Evolutionary conservation across 1,284 basidiomycete species (phyloP), one percentile per base, ranked within the genome.

Genomic region (Ustilago esculenta): DNA sequence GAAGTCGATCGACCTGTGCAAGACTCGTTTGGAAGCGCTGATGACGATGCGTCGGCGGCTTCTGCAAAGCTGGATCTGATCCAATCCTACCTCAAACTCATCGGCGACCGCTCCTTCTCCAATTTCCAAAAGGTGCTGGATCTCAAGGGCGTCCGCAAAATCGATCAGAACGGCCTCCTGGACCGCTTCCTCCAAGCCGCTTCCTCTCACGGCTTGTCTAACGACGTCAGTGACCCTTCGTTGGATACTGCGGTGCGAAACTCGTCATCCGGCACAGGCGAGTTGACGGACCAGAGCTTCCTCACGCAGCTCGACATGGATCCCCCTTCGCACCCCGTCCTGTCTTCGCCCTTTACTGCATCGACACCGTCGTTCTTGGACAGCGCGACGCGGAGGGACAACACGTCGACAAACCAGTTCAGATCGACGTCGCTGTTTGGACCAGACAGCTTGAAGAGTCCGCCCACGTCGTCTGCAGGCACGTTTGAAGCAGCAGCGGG

Each of bases 81-180:
- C 18, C 34, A 56, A 5, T 52, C 69, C n/a, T 81, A 81, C 61
- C 47, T 79, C 51, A 35, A 56, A 10, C 52, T 63, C 1, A 47
- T 80, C 20, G 66, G 60, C 15, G 79, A 80, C 36, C 72, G 79
- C 30, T 76, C 75, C 11, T 73, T 75, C 25, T 53, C 69, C 43
- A 81, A 80, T 60, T 81, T 81, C 84, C 96, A 98, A 85, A 99
- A 99, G 87, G 92, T 91, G 33, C 87, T 98, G 23, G 95, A 98
- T 81, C 87, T 98, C 53, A 97, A 96, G 81, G 79, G 73, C 17
- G 39, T 93, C 0, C 88, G 91, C 0, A 91, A 92, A 61, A 81
- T 85, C 9, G 90, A 92, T 49, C 92, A 97, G 84, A 93, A 94
- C 83, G 88, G 88, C 71, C 87, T 98, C 9, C 86, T 96, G 33